Evolutionary conservation across 805 yeast genomes (phyloP), one percentile per base, ranked within the genome.

Genomic region (Wickerhamiella dianesei): DNA sequence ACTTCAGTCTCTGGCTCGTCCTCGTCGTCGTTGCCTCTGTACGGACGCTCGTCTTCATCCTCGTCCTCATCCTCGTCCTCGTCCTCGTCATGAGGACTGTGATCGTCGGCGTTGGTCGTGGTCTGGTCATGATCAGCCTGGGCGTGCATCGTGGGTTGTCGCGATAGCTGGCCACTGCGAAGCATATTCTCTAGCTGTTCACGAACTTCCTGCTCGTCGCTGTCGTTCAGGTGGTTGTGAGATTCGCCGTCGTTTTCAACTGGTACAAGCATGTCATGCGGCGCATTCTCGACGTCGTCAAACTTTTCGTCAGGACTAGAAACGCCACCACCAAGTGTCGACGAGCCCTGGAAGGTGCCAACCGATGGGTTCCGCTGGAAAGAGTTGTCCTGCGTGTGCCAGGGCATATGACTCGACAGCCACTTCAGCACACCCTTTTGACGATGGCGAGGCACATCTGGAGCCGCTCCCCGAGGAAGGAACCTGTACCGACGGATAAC

Each of bases 401-500:
- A 78, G 6, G 32, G 32, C 12, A 25, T 6, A 12, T 25, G 32
- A 25, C 9, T 25, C 32, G 32, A 25, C 9, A 14, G 5, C 16
- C 19, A 36, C 8, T n/a, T 8, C 41, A 14, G 5, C n/a, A 39
- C 21, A 14, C 41, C 41, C 3, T 44, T 21, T 32, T 35, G 20
- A n/a, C 36, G 35, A 21, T 19, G 18, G n/a, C n/a, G n/a, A 2
- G 43, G 39, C 12, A n/a, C 17, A n/a, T 14, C 41, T n/a, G 50
- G 50, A 1, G 49, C 36, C 19, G 46, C 49, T 14, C 57, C 58
- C 19, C 79, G 85, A 3, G 76, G 73, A 56, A 80, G 83, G 45
- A 88, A 79, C 56, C 69, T 74, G 64, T 87, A 89, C 45, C 95
- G 72, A 58, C 95, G 77, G 41, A 92, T 69, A 47, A 92, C 76